phyloP scores from a whole-genome alignment of 2,329 filamentous ascomycete genomes.

The Blastomyces gilchristii region DNA sequence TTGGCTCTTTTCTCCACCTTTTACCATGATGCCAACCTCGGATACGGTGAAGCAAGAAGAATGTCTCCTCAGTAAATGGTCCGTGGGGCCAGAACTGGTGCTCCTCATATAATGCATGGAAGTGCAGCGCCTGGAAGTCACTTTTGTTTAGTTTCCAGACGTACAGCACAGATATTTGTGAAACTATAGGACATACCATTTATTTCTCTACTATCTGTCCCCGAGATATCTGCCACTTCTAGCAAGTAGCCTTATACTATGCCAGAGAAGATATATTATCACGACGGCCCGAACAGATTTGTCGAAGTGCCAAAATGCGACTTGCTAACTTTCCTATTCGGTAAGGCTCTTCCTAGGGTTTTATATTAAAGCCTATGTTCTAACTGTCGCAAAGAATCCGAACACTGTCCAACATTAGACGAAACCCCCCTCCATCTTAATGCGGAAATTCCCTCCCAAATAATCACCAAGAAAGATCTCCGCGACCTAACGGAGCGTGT shows the following conservation, averaged over 20 bases:
- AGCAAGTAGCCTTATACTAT: neutral
- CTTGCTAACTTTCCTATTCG: constrained; percentile 2
- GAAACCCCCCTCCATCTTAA: neutral
- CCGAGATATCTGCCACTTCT: neutral
- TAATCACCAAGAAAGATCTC: constrained; percentile 6
- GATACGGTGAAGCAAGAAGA: neutral
- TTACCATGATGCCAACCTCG: neutral
- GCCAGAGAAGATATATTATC: constrained; percentile 4
- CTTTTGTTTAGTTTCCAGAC: neutral
- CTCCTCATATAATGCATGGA: neutral
- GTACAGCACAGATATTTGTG: neutral
- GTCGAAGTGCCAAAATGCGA: constrained; percentile 2
- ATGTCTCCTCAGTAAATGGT: neutral
- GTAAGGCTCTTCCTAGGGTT: neutral
- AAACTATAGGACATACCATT: neutral
- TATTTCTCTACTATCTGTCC: neutral
- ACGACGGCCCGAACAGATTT: constrained; percentile 4
- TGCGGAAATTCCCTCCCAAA: constrained; percentile 1
- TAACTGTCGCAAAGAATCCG: constrained; percentile 1
- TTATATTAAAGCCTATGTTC: neutral
- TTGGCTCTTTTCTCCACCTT: neutral
- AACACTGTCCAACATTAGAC: neutral
- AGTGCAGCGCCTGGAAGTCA: neutral
- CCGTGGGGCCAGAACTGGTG: neutral
- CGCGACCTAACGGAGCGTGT: constrained; percentile 2